Evolutionary conservation across 2,329 filamentous ascomycete genomes (phyloP).

Genomic region (Biscogniauxia sp.): DNA sequence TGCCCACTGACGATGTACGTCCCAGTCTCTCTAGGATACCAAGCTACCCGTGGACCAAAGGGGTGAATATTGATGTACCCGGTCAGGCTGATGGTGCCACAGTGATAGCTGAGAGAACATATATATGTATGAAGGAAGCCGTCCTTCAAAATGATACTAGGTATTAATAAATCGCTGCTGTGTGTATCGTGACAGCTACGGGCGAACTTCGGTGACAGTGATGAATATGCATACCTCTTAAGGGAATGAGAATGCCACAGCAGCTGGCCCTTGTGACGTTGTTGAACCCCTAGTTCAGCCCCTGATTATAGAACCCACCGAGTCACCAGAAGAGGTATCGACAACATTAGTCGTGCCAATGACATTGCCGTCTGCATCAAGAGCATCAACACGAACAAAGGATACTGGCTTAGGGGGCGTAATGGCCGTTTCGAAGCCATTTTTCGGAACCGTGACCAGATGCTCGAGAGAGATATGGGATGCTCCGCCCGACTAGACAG

Average conservation of each 20-base stretch:
- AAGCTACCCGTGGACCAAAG: not conserved
- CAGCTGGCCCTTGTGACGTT: too few relatives aligned
- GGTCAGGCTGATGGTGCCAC: not conserved
- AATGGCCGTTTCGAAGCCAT: slow-evolving; percentile 23
- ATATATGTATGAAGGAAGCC: not conserved
- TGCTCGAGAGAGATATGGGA: slow-evolving; percentile 10
- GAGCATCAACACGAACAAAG: slow-evolving; percentile 20
- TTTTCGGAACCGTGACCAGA: slow-evolving; percentile 10
- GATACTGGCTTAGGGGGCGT: slow-evolving; percentile 1
- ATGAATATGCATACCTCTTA: too few relatives aligned
- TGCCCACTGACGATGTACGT: too few relatives aligned
- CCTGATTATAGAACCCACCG: slow-evolving; percentile 16
- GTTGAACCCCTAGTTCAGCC: not conserved
- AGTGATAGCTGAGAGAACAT: too few relatives aligned
- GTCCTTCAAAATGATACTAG: not conserved
- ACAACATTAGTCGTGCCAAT: slow-evolving; percentile 20
- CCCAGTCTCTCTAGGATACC: not conserved
- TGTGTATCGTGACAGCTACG: too few relatives aligned
- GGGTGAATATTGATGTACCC: not conserved
- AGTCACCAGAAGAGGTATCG: slow-evolving; percentile 17
- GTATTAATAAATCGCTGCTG: too few relatives aligned
- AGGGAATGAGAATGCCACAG: too few relatives aligned
- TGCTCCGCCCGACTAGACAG: slow-evolving; percentile 14
- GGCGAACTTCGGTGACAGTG: too few relatives aligned
- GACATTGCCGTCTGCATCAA: slow-evolving; percentile 11